Conservation (phyloP, 2,329 filamentous ascomycete genomes). For the Alternaria gansuensis region DNA sequence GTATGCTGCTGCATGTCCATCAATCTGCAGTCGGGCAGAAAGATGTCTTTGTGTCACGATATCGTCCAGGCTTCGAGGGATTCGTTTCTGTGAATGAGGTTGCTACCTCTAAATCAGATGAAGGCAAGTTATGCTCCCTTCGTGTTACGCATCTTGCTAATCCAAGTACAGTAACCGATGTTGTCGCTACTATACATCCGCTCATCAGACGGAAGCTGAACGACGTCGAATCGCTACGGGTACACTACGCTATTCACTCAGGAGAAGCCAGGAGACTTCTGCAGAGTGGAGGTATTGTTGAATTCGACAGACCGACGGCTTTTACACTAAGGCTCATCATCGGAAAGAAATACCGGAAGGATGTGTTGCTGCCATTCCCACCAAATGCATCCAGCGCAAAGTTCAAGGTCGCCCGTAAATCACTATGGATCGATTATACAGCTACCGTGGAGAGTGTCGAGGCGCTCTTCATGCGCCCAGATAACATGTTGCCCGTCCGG, state of each 20-base stretch:
- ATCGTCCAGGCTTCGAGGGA: slow-evolving; percentile 36
- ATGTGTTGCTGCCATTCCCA: slow-evolving; percentile 13
- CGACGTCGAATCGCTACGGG: neutral
- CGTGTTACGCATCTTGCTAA: neutral
- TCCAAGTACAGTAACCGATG: neutral
- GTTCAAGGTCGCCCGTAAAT: slow-evolving; percentile 20
- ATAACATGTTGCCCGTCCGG: neutral
- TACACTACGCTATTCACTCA: neutral
- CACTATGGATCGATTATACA: slow-evolving; percentile 17
- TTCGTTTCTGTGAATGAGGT: neutral
- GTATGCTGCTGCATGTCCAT: slow-evolving; percentile 13
- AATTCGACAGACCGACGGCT: neutral
- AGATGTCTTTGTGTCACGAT: slow-evolving; percentile 39
- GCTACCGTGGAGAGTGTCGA: neutral
- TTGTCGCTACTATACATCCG: neutral
- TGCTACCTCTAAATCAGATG: neutral
- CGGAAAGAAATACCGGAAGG: neutral
- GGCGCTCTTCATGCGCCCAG: neutral
- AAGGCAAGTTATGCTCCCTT: neutral
- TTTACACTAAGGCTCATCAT: neutral
- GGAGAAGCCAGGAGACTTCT: neutral
- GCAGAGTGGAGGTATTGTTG: neutral
- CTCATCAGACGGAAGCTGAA: too few relatives aligned
- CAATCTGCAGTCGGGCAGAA: slow-evolving; percentile 14
- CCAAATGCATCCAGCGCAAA: slow-evolving; percentile 1